Evolutionary conservation across 306 rosid species (phyloP).

Genomic region (Quercus berberidifolia): DNA sequence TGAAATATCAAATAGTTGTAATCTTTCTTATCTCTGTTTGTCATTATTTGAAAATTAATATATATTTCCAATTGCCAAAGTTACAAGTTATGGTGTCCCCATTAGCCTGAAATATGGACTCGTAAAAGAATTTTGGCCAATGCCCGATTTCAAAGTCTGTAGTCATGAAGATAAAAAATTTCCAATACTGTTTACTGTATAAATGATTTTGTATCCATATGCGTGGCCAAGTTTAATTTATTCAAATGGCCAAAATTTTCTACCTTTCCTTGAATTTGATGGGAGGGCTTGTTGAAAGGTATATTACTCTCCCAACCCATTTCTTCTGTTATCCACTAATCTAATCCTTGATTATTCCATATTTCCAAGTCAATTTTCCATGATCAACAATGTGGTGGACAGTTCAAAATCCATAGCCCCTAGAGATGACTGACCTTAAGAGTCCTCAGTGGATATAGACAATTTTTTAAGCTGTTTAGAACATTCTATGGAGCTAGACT

Average conservation of each 20-base stretch:
- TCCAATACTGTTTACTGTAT: not conserved
- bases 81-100: constrained; percentile 1
- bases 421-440: not conserved
- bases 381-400: not conserved
- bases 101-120: constrained; percentile 21
- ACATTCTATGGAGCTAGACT: constrained; percentile 14
- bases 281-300: not conserved
- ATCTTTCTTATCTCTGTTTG: too few relatives aligned
- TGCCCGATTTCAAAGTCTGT: not conserved
- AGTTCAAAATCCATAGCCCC: constrained; percentile 3
- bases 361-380: not conserved
- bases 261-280: not conserved
- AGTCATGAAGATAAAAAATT: not conserved
- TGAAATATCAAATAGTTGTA: too few relatives aligned
- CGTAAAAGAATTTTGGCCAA: constrained; percentile 16
- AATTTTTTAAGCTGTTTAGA: not conserved
- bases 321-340: not conserved
- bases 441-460: not conserved
- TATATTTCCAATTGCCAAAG: too few relatives aligned
- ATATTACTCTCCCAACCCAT: not conserved
- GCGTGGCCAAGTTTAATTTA: not conserved
- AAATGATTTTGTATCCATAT: not conserved
- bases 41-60: too few relatives aligned
- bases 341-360: not conserved
- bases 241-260: not conserved